Conservation (phyloP, 1,139 yeast genomes). For the Magnusiomyces clavatus region DNA sequence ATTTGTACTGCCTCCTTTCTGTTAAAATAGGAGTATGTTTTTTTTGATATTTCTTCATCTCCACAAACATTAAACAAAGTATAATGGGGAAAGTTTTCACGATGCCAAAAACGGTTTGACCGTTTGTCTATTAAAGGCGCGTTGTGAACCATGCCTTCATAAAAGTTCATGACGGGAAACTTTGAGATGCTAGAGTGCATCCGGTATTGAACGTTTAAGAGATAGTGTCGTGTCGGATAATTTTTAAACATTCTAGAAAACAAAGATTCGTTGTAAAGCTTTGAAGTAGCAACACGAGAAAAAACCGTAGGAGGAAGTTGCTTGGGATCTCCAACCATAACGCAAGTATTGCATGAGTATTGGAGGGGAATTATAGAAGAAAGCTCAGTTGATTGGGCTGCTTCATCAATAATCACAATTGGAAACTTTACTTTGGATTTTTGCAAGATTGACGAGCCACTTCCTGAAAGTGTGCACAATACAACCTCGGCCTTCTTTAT, state of each 20-base stretch:
- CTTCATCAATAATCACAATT: constrained; percentile 94
- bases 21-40: constrained; percentile 12
- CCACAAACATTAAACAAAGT: constrained; percentile 62
- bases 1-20: constrained; percentile 10
- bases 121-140: no score
- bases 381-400: constrained; percentile 93
- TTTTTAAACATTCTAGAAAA: constrained; percentile 87
- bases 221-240: constrained; percentile 51
- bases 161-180: constrained; percentile 83
- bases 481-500: constrained; percentile 75
- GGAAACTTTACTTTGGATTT: constrained; percentile 70
- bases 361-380: constrained; percentile 87
- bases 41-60: constrained; percentile 44
- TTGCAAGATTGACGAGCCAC: constrained; percentile 82
- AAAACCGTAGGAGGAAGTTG: constrained; percentile 96
- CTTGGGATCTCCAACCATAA: constrained; percentile 98
- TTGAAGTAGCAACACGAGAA: constrained; percentile 75
- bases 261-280: constrained; percentile 79
- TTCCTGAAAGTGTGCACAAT: constrained; percentile 86
- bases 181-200: constrained; percentile 90
- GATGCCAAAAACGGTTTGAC: no score
- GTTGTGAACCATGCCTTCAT: constrained; percentile 39
- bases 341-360: constrained; percentile 83
- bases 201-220: constrained; percentile 92
- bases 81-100: no score